These are phyloP conservation scores for Paraphoma chrysanthemicola DNA, from an alignment of 2,329 filamentous ascomycete genomes.

Conservation along the genomic window DNA sequence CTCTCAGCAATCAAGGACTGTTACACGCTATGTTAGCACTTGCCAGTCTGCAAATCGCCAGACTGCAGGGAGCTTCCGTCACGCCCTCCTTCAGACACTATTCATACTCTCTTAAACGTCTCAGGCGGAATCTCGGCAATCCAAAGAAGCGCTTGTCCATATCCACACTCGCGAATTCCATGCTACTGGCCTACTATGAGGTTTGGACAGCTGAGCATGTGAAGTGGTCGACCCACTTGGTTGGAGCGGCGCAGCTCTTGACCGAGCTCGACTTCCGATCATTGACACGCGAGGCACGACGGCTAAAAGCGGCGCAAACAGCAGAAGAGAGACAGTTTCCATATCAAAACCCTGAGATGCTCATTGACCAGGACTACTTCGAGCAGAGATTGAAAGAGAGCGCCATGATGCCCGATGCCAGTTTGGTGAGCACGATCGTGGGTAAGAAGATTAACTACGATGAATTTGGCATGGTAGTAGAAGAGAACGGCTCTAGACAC, in stretches of 20 bases:
- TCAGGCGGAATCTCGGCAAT: slow-evolving; percentile 77
- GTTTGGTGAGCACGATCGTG: slow-evolving; percentile 64
- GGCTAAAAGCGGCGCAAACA: slow-evolving; percentile 62
- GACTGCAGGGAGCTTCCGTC: slow-evolving; percentile 74
- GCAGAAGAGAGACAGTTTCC: slow-evolving; percentile 48
- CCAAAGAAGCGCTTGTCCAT: slow-evolving; percentile 75
- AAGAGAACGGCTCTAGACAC: slow-evolving; percentile 35
- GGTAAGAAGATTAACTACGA: slow-evolving; percentile 67
- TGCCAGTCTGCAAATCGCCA: slow-evolving; percentile 85
- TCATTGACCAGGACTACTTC: slow-evolving; percentile 38
- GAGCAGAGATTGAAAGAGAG: slow-evolving; percentile 55
- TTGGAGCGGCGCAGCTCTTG: slow-evolving; percentile 82
- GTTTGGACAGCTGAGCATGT: slow-evolving; percentile 93
- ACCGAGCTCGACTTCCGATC: slow-evolving; percentile 79
- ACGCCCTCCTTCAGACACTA: slow-evolving; percentile 92
- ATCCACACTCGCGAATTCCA: slow-evolving; percentile 84
- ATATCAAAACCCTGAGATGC: slow-evolving; percentile 38
- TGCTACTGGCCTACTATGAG: slow-evolving; percentile 90
- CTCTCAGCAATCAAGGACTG: slow-evolving; percentile 83
- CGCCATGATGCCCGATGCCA: slow-evolving; percentile 50
- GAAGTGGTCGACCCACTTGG: slow-evolving; percentile 93
- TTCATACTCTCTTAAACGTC: slow-evolving; percentile 78
- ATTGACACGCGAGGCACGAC: slow-evolving; percentile 74
- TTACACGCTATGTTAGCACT: slow-evolving; percentile 90
- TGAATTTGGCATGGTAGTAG: slow-evolving; percentile 60